phyloP scores from a whole-genome alignment of 805 yeast genomes.

The Sugiyamaella smithiae region DNA sequence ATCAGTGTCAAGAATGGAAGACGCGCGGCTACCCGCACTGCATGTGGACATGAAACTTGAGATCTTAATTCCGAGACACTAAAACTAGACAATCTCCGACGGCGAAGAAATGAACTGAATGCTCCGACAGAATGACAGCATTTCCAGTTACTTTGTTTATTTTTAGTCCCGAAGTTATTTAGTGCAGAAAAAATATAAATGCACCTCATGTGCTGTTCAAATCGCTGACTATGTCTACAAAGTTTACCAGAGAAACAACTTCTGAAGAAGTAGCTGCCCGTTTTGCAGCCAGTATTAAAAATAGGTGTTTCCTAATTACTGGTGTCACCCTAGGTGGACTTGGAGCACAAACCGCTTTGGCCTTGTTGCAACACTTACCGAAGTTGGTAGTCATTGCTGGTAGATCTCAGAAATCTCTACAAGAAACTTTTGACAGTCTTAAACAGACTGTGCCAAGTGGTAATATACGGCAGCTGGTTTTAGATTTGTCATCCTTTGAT shows the following conservation, averaged over 20 bases:
- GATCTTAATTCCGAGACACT: too few relatives aligned
- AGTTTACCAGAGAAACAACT: conserved; percentile 7
- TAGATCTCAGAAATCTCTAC: conserved; percentile 1
- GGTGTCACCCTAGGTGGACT: conserved; percentile 18
- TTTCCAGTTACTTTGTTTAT: too few relatives aligned
- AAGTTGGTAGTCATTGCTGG: conserved; percentile 13
- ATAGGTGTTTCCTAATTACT: conserved; percentile 11
- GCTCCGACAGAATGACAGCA: too few relatives aligned
- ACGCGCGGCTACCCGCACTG: too few relatives aligned
- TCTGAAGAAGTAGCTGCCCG: conserved; percentile 8
- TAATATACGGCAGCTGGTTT: conserved; percentile 5
- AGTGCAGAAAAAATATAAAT: too few relatives aligned
- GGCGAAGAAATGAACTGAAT: too few relatives aligned
- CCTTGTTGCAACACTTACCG: conserved; percentile 10
- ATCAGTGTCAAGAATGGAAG: too few relatives aligned
- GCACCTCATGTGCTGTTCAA: too few relatives aligned
- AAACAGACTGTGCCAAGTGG: conserved; percentile 12
- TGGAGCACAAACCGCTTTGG: conserved; percentile 18
- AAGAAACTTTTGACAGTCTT: conserved; percentile 11
- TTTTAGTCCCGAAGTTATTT: too few relatives aligned
- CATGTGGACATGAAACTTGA: too few relatives aligned
- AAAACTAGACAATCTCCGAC: too few relatives aligned
- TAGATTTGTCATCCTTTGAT: conserved; percentile 19
- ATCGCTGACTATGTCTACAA: too few relatives aligned
- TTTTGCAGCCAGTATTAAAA: conserved; percentile 9